Evolutionary conservation across 176 grass and related monocot species (phyloP).

Genomic region (Tillandsia leiboldiana): DNA sequence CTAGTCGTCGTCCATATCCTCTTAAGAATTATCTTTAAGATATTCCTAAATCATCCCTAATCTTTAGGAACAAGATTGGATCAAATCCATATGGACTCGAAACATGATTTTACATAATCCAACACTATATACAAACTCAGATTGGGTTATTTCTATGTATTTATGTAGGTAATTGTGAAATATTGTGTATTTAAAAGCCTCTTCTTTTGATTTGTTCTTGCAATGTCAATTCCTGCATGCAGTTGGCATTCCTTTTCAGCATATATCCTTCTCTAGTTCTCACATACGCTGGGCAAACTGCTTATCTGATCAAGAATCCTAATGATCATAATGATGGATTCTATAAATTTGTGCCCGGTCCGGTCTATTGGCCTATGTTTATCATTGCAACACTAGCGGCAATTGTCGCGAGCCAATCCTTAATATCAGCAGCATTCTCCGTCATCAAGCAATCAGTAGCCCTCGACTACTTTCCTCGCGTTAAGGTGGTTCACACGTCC

Average conservation of each 20-base stretch:
- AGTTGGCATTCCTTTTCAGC: constrained; percentile 70
- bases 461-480: constrained; percentile 63
- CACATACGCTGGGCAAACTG: constrained; percentile 81
- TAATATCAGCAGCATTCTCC: constrained; percentile 78
- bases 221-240: constrained; percentile 11
- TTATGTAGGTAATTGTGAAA: background rate
- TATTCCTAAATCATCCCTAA: too few species aligned
- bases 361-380: constrained; percentile 90
- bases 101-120: too few species aligned
- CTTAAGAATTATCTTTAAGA: too few species aligned
- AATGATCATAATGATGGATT: constrained; percentile 67
- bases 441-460: constrained; percentile 88
- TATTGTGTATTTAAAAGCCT: too few species aligned
- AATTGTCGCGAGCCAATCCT: constrained; percentile 82
- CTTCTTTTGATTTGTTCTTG: background rate
- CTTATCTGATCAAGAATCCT: constrained; percentile 68
- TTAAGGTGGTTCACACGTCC: constrained; percentile 83
- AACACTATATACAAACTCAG: too few species aligned
- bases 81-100: too few species aligned
- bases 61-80: too few species aligned
- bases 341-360: constrained; percentile 57
- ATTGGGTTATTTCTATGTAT: background rate
- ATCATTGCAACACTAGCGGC: constrained; percentile 54
- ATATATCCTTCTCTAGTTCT: constrained; percentile 88
- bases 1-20: too few species aligned